Evolutionary conservation across 257 asterid species (phyloP), one percentile per base, ranked within the genome.

Genomic region (Gynochthodes officinalis): DNA sequence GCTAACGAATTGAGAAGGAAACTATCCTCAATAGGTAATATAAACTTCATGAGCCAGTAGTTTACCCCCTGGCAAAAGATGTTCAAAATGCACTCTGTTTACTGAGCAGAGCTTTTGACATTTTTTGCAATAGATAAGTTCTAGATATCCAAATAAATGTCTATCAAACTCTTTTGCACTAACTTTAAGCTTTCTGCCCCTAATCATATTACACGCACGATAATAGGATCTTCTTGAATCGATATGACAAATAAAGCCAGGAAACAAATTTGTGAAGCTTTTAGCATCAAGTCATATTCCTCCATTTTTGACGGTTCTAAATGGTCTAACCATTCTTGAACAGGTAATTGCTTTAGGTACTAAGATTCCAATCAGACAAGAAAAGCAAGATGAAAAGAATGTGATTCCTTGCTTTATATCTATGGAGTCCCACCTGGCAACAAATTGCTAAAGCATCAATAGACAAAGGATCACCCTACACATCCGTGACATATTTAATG

Each of bases 321-420:
- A 12, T 39, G 52, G 49, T 50, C 9, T 13, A 8, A 64, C 70
- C 54, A 9, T n/a, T 43, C 54, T 11, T 23, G 12, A 64, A 14
- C 58, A 42, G 16, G 27, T 21, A 33, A 37, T 69, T 69, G 73
- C 39, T 53, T 53, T 21, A 39, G 23, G n/a, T 35, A 35, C 52
- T 42, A n/a, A 23, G 79, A 4, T 68, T 53, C 70, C 73, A 1
- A 25, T 27, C 39, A 19, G 9, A 50, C 50, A 61, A 59, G 37
- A 23, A 64, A 68, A 60, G 57, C 27, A 46, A 69, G 27, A 44
- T 25, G 11, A 28, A 2, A 63, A 59, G 89, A 84, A 86, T 83
- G 67, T 28, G 76, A 86, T 86, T 80, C 87, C 53, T 86, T 82
- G 73, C 89, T 80, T 84, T 48, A 44, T 33, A 59, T 23, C 62